Base-by-base conservation (phyloP, 148 eudicot genomes). In the Rhododendron henanense region DNA sequence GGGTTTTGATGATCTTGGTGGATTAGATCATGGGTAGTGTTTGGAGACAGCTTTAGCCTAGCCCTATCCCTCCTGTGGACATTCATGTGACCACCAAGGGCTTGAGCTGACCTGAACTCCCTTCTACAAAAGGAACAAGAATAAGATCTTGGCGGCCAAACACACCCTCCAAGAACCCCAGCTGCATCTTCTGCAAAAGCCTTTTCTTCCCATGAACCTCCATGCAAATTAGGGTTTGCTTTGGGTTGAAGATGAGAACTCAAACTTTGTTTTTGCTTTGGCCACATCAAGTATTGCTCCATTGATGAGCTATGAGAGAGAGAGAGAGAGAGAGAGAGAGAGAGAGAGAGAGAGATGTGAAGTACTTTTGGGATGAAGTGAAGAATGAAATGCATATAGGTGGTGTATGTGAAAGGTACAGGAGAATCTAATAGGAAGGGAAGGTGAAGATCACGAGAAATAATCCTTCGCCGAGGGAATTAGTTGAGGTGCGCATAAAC, bases 31-130 rank as follows among this genome's bases (percentile, higher is more conserved):
- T 78, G 55, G 33, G 89, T 61, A 84, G 21, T 78, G 9, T 91
- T 88, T 10, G 92, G 87, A 76, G 90, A 84, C 15, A 91, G 93
- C 89, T 92, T 94, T 2, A 92, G 89, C 57, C 91, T 93, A 78
- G 98, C 98, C 78, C 96, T 91, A 86, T 96, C 98, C 81, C 98
- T 85, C 53, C 98, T 86, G 84, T 96, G 98, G 61, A 96, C 95
- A 87, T 96, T 96, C 98, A 96, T 94, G 85, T 96, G 98, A 84
- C 98, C 98, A 3, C 98, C 98, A 47, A 96, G 87, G 65, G 98
- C 98, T 90, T 96, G 98, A 57, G 98, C 98, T 15, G 98, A 96
- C 91, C 94, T 87, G 73, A 96, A 94, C 59, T 96, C 98, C 79
- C 98, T 90, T 51, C 91, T 92, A 82, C 98, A 96, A 77, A 96